Conservation (phyloP, 169 alveolate species). For the Pseudocohnilembus persalinus region DNA sequence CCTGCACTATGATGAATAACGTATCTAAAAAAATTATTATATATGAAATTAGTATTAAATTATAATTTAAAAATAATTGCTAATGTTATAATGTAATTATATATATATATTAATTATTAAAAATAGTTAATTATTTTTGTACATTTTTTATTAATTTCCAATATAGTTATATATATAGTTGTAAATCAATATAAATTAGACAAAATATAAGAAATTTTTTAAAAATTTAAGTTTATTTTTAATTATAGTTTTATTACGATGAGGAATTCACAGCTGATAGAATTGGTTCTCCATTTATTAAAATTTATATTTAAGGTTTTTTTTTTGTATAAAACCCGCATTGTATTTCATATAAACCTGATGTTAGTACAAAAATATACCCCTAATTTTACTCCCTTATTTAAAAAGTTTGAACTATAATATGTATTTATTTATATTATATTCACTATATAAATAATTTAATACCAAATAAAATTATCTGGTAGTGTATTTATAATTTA, state of each 20-base stretch:
- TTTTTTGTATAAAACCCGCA: conserved; percentile 83
- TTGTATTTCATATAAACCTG: conserved; percentile 77
- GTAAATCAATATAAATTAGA: too few relatives aligned
- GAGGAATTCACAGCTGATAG: conserved; percentile 65
- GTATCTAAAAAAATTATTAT: conserved; percentile 18
- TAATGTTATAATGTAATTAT: too few relatives aligned
- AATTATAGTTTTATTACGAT: conserved; percentile 24
- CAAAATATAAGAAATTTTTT: too few relatives aligned
- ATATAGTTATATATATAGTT: too few relatives aligned
- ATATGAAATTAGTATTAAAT: too few relatives aligned
- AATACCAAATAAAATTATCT: conserved; percentile 85
- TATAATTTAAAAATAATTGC: too few relatives aligned
- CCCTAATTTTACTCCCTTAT: not conserved
- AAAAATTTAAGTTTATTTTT: too few relatives aligned
- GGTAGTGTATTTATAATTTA: conserved; percentile 79
- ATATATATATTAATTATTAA: too few relatives aligned
- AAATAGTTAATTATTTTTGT: too few relatives aligned
- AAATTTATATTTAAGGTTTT: conserved; percentile 81
- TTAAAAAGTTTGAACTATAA: too few relatives aligned
- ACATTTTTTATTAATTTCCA: too few relatives aligned
- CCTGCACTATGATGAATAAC: conserved; percentile 81
- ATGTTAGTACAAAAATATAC: too few relatives aligned
- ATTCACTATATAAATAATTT: conserved; percentile 53
- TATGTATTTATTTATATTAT: not conserved
- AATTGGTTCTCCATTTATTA: conserved; percentile 85